Evolutionary conservation across 352 stramenopile genomes (phyloP).

Genomic region (Pythium myriotylum): DNA sequence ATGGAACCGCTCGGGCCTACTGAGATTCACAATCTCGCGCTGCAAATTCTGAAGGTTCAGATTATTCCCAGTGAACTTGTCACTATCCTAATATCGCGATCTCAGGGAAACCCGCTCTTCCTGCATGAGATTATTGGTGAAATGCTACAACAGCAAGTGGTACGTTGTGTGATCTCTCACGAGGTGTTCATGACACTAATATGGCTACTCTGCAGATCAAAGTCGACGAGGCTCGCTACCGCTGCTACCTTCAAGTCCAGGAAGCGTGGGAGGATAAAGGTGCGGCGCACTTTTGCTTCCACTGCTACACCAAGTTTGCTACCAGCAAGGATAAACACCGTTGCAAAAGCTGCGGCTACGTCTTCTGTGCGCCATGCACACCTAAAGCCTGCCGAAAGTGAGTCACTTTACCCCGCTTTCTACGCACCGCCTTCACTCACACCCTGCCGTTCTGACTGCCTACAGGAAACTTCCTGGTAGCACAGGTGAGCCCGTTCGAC

Average conservation of each 20-base stretch:
- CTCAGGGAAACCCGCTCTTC: conserved; percentile 85
- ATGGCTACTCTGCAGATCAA: conserved; percentile 39
- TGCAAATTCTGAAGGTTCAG: conserved; percentile 65
- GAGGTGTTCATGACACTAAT: too few relatives aligned
- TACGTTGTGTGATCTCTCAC: conserved; percentile 25
- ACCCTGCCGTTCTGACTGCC: neutral
- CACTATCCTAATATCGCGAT: conserved; percentile 68
- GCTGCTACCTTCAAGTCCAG: conserved; percentile 75
- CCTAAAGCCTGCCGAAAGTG: conserved; percentile 74
- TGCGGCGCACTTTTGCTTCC: conserved; percentile 70
- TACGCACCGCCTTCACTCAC: neutral
- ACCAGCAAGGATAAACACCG: conserved; percentile 69
- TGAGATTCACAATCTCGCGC: conserved; percentile 65
- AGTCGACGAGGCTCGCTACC: conserved; percentile 57
- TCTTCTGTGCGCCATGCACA: conserved; percentile 79
- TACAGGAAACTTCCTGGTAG: conserved; percentile 65
- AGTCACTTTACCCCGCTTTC: conserved; percentile 9
- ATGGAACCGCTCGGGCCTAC: conserved; percentile 59
- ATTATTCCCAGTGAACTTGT: conserved; percentile 61
- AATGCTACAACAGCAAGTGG: conserved; percentile 77
- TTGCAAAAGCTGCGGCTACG: conserved; percentile 84
- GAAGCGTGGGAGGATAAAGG: conserved; percentile 82
- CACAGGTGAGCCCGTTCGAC: conserved; percentile 60
- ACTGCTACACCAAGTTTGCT: conserved; percentile 62
- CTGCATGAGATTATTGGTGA: conserved; percentile 84